phyloP scores from a whole-genome alignment of 139 green algal species.

The Medakamo hakoo region DNA sequence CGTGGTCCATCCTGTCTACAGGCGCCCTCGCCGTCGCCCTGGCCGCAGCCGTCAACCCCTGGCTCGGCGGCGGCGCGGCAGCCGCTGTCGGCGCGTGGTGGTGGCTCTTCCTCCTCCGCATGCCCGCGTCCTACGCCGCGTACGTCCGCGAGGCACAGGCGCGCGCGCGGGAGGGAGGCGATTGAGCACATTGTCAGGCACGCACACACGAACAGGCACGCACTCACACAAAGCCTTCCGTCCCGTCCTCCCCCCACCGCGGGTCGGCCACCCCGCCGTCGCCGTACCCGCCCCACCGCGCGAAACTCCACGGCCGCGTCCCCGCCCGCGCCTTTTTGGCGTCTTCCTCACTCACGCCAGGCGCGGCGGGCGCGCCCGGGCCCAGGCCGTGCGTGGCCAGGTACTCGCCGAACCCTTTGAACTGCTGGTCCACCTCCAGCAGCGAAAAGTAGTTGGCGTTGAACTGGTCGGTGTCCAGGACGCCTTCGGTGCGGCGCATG shows the following conservation, averaged over 20 bases:
- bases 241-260: no score
- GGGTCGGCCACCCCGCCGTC: no score
- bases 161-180: no score
- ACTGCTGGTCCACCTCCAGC: not conserved
- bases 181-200: no score
- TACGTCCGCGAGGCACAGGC: no score
- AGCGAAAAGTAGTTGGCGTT: not conserved
- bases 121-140: constrained; percentile 3
- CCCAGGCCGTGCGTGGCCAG: not conserved
- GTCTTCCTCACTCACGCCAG: no score
- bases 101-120: constrained; percentile 3
- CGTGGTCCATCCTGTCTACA: constrained; percentile 4
- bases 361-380: no score
- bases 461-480: not conserved
- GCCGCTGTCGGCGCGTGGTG: constrained; percentile 8
- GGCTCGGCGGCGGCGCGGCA: not conserved
- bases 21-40: not conserved
- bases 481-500: not conserved
- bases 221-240: no score
- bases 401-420: not conserved
- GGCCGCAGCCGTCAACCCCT: not conserved
- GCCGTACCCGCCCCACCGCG: no score
- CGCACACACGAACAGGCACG: no score
- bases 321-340: no score
- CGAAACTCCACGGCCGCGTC: no score